phyloP scores from a whole-genome alignment of 1,139 yeast genomes.

The Candida anutae region DNA sequence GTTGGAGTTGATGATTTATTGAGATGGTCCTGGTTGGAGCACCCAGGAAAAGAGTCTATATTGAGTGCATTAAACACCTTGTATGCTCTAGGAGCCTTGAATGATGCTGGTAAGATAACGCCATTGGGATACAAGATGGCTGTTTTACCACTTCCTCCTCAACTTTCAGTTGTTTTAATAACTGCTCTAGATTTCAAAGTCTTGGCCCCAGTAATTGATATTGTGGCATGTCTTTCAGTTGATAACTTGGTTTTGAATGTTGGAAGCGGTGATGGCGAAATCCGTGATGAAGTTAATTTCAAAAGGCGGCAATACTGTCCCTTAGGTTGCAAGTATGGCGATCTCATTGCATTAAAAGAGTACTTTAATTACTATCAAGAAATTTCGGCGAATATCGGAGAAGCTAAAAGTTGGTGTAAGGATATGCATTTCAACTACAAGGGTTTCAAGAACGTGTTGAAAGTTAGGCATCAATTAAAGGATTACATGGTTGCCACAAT shows the following conservation, averaged over 20 bases:
- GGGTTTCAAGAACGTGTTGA: conserved; percentile 71
- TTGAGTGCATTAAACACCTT: conserved; percentile 71
- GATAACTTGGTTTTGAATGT: conserved; percentile 73
- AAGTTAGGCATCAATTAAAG: conserved; percentile 67
- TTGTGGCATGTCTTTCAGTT: conserved; percentile 87
- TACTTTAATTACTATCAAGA: conserved; percentile 54
- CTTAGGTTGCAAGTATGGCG: conserved; percentile 69
- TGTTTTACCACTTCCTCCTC: conserved; percentile 82
- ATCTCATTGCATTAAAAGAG: conserved; percentile 76
- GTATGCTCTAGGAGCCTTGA: conserved; percentile 71
- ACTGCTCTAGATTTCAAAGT: conserved; percentile 56
- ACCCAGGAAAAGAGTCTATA: conserved; percentile 76
- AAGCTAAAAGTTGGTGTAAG: conserved; percentile 74
- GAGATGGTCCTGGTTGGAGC: conserved; percentile 88
- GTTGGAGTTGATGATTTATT: conserved; percentile 78
- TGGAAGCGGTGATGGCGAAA: conserved; percentile 58
- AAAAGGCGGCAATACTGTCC: conserved; percentile 58
- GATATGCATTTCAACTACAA: conserved; percentile 68
- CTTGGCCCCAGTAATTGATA: conserved; percentile 67
- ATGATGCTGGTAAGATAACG: conserved; percentile 71
- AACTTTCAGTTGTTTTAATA: conserved; percentile 78
- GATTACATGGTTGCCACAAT: conserved; percentile 56
- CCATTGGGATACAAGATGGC: conserved; percentile 78
- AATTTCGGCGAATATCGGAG: conserved; percentile 35
- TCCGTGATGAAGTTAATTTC: conserved; percentile 70